Evolutionary conservation across 2,329 filamentous ascomycete species (phyloP).

Genomic region (Aspergillus fumigatiaffinis): DNA sequence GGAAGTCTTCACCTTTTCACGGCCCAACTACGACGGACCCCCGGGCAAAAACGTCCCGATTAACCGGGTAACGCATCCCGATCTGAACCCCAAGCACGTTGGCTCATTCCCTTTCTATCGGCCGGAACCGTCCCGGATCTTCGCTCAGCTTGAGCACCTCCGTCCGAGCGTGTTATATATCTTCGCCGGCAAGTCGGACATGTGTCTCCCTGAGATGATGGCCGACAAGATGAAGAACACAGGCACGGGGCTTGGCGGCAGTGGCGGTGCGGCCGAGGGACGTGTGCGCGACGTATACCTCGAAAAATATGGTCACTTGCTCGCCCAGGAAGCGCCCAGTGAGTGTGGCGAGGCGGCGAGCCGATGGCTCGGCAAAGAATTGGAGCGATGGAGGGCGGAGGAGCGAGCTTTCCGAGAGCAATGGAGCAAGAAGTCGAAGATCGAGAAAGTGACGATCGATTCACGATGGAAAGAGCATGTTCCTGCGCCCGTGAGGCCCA

Average conservation of each 20-base stretch:
- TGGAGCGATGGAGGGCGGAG: constrained; percentile 55
- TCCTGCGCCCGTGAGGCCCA: constrained; percentile 26
- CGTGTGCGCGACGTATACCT: constrained; percentile 64
- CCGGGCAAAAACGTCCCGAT: constrained; percentile 30
- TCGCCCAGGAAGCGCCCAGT: constrained; percentile 74
- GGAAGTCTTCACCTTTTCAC: constrained; percentile 60
- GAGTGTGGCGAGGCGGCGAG: constrained; percentile 61
- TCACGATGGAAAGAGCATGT: constrained; percentile 50
- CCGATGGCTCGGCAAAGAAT: constrained; percentile 55
- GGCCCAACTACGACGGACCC: constrained; percentile 59
- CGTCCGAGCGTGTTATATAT: constrained; percentile 46
- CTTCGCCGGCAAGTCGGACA: constrained; percentile 41
- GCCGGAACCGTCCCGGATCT: constrained; percentile 37
- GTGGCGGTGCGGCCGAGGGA: constrained; percentile 59
- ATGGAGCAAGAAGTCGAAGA: constrained; percentile 50
- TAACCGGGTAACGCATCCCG: constrained; percentile 43
- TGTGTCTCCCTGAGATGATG: constrained; percentile 36
- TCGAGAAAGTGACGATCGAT: constrained; percentile 56
- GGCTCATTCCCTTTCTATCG: constrained; percentile 43
- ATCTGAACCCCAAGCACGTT: constrained; percentile 36
- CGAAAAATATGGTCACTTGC: constrained; percentile 67
- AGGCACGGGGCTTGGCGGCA: constrained; percentile 37
- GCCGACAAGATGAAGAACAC: constrained; percentile 41
- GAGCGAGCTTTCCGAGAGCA: constrained; percentile 52
- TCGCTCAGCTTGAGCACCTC: constrained; percentile 39